Base-by-base conservation (phyloP, 768 basidiomycete genomes). In the Phallus indusiatus region DNA sequence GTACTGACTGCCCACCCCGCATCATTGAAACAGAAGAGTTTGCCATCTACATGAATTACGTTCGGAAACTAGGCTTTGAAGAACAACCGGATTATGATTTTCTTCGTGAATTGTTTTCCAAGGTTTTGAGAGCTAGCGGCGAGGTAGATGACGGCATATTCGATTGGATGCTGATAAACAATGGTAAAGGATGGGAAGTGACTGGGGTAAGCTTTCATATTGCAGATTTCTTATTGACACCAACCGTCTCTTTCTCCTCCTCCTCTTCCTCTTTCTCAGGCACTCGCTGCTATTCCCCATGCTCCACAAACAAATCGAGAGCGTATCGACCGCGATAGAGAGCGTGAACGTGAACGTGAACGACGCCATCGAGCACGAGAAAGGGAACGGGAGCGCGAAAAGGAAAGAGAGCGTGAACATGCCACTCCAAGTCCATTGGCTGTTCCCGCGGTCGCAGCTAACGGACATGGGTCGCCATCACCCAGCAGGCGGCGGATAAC, bases 21-120 rank as follows among this genome's bases (percentile, higher is more conserved):
- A 50, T 47, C 5, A 36, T 47, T 62, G 20, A 37, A 57, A 10
- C 72, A 94, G 95, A 97, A 80, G 95, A 98, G 67, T 97, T 99
- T 68, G 84, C 86, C 18, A 98, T 98, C 64, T 99, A 98, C 74
- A 93, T 99, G 85, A 97, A 96, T 75, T 99, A 99, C 65, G 95
- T 99, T 49, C 90, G 95, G 53, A 98, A 96, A 72, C 80, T 99
- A 60, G 95, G 94, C 24, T 99, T 98, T 67, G 96, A 98, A 69
- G 95, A 99, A 73, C 83, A 83, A 22, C 95, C 95, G 1, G 95
- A 99, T 72, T 99, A 99, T 64, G 95, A 99, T 67, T 99, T 99
- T 72, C 80, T 99, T 56, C 83, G 94, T 48, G 95, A 97, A 63
- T 77, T 99, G 24, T 98, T 99, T 71, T 76, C 83, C 37, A 97